Percentiles rank a stretch among this genome's conserved stretches.
phyloP scores from a whole-genome alignment of 2,329 filamentous ascomycete species.

The Fusarium tricinctum region DNA sequence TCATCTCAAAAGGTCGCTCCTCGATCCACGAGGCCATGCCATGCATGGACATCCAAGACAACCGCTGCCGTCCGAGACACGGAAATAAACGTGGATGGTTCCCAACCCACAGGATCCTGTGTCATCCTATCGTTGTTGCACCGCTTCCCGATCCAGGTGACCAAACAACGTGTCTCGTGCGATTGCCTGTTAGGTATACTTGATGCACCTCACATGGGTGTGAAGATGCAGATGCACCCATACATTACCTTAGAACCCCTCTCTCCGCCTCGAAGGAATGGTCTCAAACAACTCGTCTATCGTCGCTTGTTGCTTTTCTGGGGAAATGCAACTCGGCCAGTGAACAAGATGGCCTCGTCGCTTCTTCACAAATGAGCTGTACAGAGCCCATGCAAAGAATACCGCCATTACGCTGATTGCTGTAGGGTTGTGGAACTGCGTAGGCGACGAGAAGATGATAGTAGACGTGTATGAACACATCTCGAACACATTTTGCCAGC shows the following conservation, averaged over 20 bases:
- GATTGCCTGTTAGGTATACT: constrained; percentile 13
- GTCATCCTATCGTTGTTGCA: constrained; percentile 45
- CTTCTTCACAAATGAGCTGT: constrained; percentile 51
- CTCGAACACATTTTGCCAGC: constrained; percentile 78
- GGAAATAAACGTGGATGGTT: constrained; percentile 47
- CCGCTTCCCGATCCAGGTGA: constrained; percentile 45
- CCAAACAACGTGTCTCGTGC: constrained; percentile 46
- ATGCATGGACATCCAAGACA: constrained; percentile 44
- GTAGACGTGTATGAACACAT: constrained; percentile 76
- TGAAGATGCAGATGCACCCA: background rate
- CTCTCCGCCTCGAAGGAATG: constrained; percentile 38
- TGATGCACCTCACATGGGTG: constrained; percentile 12
- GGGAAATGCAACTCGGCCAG: constrained; percentile 47
- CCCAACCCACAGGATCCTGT: constrained; percentile 42
- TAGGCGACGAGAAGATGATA: constrained; percentile 72
- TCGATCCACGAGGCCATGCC: constrained; percentile 42
- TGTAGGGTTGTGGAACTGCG: constrained; percentile 75
- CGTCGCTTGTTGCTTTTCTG: constrained; percentile 45
- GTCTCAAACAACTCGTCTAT: constrained; percentile 44
- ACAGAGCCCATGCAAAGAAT: constrained; percentile 48
- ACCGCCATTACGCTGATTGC: constrained; percentile 70
- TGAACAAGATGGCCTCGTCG: constrained; percentile 55
- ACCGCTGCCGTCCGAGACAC: constrained; percentile 44
- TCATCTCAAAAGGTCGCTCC: constrained; percentile 38
- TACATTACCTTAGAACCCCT: constrained; percentile 36